Conservation (phyloP, 176 grass and related monocot species). For the Oryza nivara region DNA sequence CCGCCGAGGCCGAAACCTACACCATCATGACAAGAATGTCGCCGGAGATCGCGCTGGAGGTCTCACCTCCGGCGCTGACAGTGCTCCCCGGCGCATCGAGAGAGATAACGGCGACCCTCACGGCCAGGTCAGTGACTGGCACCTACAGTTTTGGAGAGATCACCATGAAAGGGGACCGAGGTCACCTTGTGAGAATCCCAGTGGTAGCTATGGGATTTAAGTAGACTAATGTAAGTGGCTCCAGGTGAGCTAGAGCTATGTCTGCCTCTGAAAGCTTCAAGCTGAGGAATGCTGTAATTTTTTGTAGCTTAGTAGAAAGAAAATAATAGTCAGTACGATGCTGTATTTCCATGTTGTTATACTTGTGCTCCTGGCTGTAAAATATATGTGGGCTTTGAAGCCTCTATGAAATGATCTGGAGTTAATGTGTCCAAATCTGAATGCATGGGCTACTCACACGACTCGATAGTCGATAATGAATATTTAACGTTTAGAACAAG, state of each 20-base stretch:
- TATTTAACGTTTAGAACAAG: too few species aligned
- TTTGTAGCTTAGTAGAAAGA: constrained; percentile 59
- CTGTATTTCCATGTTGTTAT: constrained; percentile 22
- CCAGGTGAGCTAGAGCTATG: constrained; percentile 15
- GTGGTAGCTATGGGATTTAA: constrained; percentile 84
- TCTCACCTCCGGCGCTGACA: constrained; percentile 61
- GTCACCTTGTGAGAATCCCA: constrained; percentile 85
- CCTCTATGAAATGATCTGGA: neutral
- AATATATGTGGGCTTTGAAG: constrained; percentile 32
- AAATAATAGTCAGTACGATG: constrained; percentile 40
- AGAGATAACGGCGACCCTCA: constrained; percentile 61
- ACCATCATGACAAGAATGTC: constrained; percentile 78
- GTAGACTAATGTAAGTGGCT: constrained; percentile 37
- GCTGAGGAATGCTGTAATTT: constrained; percentile 53
- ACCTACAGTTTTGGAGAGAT: constrained; percentile 90
- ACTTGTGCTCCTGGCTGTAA: constrained; percentile 31
- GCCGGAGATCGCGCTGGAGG: constrained; percentile 67
- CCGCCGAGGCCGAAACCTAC: constrained; percentile 64
- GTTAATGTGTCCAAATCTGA: neutral
- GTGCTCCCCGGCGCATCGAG: constrained; percentile 63
- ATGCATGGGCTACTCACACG: neutral
- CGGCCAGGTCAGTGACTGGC: constrained; percentile 69
- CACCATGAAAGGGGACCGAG: constrained; percentile 81
- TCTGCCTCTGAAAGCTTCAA: neutral
- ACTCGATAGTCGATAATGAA: too few species aligned